phyloP scores from a whole-genome alignment of 192 early-diverging fungal genomes.

The Coemansia sp. region DNA sequence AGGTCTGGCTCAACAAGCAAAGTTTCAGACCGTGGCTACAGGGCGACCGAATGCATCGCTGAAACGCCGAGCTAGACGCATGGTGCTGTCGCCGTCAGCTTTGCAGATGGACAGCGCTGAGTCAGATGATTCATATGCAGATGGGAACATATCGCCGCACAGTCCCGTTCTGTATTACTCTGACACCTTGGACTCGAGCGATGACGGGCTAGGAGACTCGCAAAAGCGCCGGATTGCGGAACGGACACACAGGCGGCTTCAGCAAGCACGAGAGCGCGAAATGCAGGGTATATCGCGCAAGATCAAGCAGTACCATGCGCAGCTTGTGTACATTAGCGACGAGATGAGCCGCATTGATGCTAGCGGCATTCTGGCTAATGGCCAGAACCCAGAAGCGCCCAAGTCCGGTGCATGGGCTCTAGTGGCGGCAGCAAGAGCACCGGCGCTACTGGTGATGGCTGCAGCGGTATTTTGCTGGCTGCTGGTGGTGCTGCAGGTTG shows the following conservation, averaged over 20 bases:
- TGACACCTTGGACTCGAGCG: constrained; percentile 24
- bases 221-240: constrained; percentile 9
- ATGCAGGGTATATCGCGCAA: constrained; percentile 39
- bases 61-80: not conserved
- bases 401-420: constrained; percentile 6
- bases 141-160: constrained; percentile 7
- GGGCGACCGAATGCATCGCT: constrained; percentile 5
- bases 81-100: not conserved
- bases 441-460: constrained; percentile 18
- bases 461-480: constrained; percentile 42
- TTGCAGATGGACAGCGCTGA: not conserved
- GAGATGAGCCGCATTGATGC: constrained; percentile 30
- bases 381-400: not conserved
- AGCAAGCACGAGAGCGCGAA: constrained; percentile 36
- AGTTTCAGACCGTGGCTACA: constrained; percentile 12
- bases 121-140: not conserved
- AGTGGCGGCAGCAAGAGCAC: constrained; percentile 7
- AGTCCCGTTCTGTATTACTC: constrained; percentile 25
- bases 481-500: constrained; percentile 46
- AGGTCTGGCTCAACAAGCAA: constrained; percentile 12
- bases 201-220: constrained; percentile 9
- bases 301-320: constrained; percentile 42
- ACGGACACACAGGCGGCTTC: constrained; percentile 10
- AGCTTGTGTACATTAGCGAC: constrained; percentile 33
- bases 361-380: constrained; percentile 23